A percentile compares a stretch with the other conserved stretches of the same genome.
Evolutionary conservation across 176 grass and related monocot genomes (phyloP).

Genomic region (Aegilops bicornis): DNA sequence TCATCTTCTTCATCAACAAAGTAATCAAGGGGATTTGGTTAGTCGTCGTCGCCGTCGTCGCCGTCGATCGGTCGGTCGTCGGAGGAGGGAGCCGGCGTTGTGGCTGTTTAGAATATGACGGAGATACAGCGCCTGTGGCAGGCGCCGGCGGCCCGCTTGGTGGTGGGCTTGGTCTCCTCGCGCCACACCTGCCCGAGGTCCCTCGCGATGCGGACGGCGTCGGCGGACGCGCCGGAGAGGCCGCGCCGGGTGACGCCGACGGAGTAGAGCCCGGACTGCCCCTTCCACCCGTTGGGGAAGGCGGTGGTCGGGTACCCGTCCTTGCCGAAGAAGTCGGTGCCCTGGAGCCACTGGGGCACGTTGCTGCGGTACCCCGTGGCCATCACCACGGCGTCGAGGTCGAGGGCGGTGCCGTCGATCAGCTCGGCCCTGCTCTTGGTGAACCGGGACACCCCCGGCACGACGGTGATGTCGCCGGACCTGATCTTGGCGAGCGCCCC

Average conservation of each 20-base stretch:
- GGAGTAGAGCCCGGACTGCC: slow-evolving; percentile 69
- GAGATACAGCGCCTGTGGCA: slow-evolving; percentile 85
- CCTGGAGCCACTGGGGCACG: slow-evolving; percentile 82
- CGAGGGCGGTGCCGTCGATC: slow-evolving; percentile 47
- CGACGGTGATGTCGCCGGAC: slow-evolving; percentile 62
- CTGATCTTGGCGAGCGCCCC: slow-evolving; percentile 57
- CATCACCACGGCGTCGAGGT: slow-evolving; percentile 65
- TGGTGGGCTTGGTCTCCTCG: slow-evolving; percentile 67
- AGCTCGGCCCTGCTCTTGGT: slow-evolving; percentile 42
- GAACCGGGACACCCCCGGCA: slow-evolving; percentile 51
- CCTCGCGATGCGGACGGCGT: slow-evolving; percentile 63
- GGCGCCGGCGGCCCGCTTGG: slow-evolving; percentile 46
- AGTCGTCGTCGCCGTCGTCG: background rate
- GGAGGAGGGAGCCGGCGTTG: too few species aligned
- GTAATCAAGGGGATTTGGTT: slow-evolving; percentile 39
- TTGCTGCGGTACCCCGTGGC: slow-evolving; percentile 87
- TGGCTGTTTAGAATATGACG: slow-evolving; percentile 53
- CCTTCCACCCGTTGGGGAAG: slow-evolving; percentile 75
- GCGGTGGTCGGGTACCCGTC: slow-evolving; percentile 65
- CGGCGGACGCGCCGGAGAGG: slow-evolving; percentile 68
- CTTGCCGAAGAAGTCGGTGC: slow-evolving; percentile 69
- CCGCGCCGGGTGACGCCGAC: slow-evolving; percentile 83
- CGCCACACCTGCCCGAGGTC: slow-evolving; percentile 71
- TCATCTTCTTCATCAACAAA: slow-evolving; percentile 21
- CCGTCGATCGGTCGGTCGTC: too few species aligned